phyloP scores from a whole-genome alignment of 495 filamentous ascomycete species.

The Annulohypoxylon maeteangense region DNA sequence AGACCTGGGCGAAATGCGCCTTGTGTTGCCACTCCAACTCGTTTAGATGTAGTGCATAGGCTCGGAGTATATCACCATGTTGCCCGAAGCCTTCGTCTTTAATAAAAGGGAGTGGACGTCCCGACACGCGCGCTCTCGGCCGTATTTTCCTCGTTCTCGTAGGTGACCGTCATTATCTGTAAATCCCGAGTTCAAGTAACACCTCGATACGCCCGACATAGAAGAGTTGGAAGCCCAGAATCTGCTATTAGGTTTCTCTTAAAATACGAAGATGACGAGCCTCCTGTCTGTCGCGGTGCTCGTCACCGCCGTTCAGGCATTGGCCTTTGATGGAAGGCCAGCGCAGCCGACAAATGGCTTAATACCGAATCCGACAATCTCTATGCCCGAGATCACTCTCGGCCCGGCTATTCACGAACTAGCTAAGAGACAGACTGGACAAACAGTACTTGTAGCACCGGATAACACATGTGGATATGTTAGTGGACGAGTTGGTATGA shows the following conservation, averaged over 20 bases:
- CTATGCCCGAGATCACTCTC: slow-evolving; percentile 46
- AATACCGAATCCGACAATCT: slow-evolving; percentile 42
- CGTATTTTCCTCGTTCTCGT: slow-evolving; percentile 13
- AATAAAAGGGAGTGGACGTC: slow-evolving; percentile 32
- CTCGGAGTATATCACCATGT: slow-evolving; percentile 6
- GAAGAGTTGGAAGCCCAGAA: slow-evolving; percentile 13
- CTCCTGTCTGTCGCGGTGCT: slow-evolving; percentile 48
- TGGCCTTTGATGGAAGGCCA: slow-evolving; percentile 46
- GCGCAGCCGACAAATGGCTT: slow-evolving; percentile 47
- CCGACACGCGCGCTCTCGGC: slow-evolving; percentile 22
- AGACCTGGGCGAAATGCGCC: slow-evolving; percentile 18
- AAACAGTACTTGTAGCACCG: slow-evolving; percentile 55
- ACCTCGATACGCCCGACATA: slow-evolving; percentile 13
- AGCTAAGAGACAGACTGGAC: slow-evolving; percentile 45
- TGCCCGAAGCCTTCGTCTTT: neutral
- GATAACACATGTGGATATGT: slow-evolving; percentile 64
- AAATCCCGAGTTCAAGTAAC: neutral
- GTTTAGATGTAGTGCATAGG: slow-evolving; percentile 4
- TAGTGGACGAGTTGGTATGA: slow-evolving; percentile 48
- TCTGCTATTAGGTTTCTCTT: slow-evolving; percentile 3
- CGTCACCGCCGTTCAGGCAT: slow-evolving; percentile 47
- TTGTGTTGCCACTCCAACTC: slow-evolving; percentile 20
- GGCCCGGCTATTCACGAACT: slow-evolving; percentile 47
- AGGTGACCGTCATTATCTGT: slow-evolving; percentile 25
- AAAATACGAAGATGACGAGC: slow-evolving; percentile 34